phyloP scores from a whole-genome alignment of 1,139 yeast species.

The Groenewaldozyma sp. region DNA sequence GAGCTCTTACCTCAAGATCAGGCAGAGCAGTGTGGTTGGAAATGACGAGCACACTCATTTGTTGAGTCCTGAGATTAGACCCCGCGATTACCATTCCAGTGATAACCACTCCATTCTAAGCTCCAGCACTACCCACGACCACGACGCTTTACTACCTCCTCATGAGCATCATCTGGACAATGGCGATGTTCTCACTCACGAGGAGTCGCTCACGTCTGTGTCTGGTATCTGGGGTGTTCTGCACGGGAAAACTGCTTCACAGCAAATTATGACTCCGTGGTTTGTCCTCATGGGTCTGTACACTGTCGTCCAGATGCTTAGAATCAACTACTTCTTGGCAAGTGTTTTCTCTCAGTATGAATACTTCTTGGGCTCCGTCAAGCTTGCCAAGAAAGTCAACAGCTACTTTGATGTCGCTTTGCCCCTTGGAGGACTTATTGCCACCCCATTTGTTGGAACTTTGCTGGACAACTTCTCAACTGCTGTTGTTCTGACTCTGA shows the following conservation, averaged over 20 bases:
- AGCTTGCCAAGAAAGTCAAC: conserved; percentile 50
- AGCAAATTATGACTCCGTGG: conserved; percentile 71
- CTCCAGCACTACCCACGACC: not conserved
- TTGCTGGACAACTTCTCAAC: conserved; percentile 68
- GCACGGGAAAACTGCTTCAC: conserved; percentile 53
- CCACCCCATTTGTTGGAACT: conserved; percentile 83
- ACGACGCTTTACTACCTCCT: not conserved
- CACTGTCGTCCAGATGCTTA: conserved; percentile 78
- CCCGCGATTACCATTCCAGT: not conserved
- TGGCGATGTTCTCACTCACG: conserved; percentile 4
- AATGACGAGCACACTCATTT: not conserved
- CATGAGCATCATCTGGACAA: conserved; percentile 7
- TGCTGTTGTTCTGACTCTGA: conserved; percentile 43
- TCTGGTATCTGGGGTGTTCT: conserved; percentile 79
- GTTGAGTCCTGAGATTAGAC: not conserved
- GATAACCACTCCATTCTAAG: not conserved
- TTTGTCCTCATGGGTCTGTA: conserved; percentile 66
- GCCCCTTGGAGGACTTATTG: conserved; percentile 76
- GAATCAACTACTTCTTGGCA: conserved; percentile 87
- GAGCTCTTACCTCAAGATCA: conserved; percentile 2
- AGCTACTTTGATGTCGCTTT: conserved; percentile 74
- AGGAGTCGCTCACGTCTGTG: conserved; percentile 33
- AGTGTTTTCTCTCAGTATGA: conserved; percentile 73
- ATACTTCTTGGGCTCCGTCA: conserved; percentile 49
- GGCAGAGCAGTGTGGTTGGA: conserved; percentile 3